Percentiles rank a stretch among this genome's conserved stretches.
These are phyloP conservation scores for Paramecium sexaurelia DNA, from an alignment of 73 alveolate genomes.

Conservation along the genomic window DNA sequence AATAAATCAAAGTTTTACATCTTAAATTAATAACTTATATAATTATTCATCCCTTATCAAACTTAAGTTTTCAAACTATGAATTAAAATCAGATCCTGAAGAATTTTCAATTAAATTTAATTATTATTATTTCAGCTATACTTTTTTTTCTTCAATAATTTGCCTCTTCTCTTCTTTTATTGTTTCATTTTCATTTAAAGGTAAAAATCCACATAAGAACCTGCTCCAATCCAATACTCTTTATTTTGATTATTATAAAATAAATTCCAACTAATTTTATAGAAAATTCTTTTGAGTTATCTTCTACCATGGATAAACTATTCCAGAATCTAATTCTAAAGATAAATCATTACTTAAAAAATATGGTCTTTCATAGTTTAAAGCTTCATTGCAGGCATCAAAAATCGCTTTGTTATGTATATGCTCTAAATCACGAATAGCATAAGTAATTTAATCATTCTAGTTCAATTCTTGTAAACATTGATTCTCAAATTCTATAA, in stretches of 20 bases:
- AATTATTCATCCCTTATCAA: conserved; percentile 56
- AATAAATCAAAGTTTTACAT: conserved; percentile 5
- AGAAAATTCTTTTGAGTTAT: not conserved
- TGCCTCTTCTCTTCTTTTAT: not conserved
- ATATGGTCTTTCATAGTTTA: conserved; percentile 77
- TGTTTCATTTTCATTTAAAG: conserved; percentile 25
- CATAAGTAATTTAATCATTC: not conserved
- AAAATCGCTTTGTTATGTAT: conserved; percentile 83
- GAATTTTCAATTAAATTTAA: not conserved
- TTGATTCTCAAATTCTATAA: not conserved
- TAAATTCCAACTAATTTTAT: not conserved
- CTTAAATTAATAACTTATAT: conserved; percentile 52
- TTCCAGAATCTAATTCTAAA: conserved; percentile 34
- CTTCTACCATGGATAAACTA: conserved; percentile 63
- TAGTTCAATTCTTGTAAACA: not conserved
- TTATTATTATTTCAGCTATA: not conserved
- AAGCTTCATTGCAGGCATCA: conserved; percentile 82
- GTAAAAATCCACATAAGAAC: conserved; percentile 55
- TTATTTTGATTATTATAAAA: not conserved
- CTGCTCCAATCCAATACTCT: conserved; percentile 56
- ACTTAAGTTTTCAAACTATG: conserved; percentile 31
- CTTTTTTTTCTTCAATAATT: conserved; percentile 31
- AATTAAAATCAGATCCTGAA: not conserved
- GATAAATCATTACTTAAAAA: not conserved
- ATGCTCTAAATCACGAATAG: conserved; percentile 63